Base-by-base conservation (phyloP, 805 yeast genomes). In the Torulaspora gathmanii region DNA sequence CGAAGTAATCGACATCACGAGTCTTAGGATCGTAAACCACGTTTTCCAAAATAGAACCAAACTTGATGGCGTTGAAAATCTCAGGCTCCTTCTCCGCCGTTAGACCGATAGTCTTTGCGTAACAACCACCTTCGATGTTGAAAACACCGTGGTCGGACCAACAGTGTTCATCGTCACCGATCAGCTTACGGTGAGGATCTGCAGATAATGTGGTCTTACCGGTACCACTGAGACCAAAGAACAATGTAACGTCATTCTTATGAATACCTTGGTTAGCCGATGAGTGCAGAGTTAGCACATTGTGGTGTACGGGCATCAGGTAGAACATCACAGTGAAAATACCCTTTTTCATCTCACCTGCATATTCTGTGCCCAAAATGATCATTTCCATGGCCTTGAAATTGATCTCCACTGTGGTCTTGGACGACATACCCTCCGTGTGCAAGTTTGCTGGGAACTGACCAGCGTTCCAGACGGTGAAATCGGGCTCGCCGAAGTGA, bases 301-400 rank as follows among this genome's bases (percentile, higher is more conserved):
- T 71, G 75, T 90, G 86, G 69, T 79, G 87, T 58, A 93, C 83
- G 46, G 99, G 99, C 97, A 90, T 90, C 69, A 93, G 77, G 77
- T 91, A 91, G 74, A 93, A 91, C 99, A 91, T 91, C 50, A 91
- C 98, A 17, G 98, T 89, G 79, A 91, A 89, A 63, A 91, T 89
- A 74, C 99, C 99, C 77, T 91, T 91, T 78, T 91, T 91, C 99
- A 91, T 91, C 77, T 91, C 99, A 63, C 99, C 99, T 44, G 99
- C 99, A 65, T 91, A 91, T 75, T 91, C 99, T 36, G 98, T 91
- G 71, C 99, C 99, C 60, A 93, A 77, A 63, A 91, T 93, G 53
- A 91, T 89, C 99, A 93, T 91, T 75, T 93, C 99, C 96, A 90
- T 90, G 57, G 80, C 88, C 73, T 89, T 86, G 78, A 91, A 91